A percentile compares a stretch with the other conserved stretches of the same genome.
These are phyloP conservation scores for Linnemannia hyalina DNA, from an alignment of 192 early-diverging fungal genomes.

Conservation along the genomic window DNA sequence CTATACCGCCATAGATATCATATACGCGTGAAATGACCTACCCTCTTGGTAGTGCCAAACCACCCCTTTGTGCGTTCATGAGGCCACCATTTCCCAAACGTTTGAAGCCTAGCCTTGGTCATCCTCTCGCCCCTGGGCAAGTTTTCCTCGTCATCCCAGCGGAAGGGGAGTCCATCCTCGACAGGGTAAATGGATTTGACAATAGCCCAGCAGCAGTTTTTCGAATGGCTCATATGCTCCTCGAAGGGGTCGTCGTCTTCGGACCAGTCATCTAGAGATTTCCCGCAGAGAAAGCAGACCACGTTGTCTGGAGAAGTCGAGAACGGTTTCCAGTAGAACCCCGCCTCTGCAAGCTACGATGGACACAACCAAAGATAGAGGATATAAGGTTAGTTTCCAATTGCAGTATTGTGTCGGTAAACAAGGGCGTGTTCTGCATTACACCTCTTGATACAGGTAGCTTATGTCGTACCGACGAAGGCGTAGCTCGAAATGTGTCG, in stretches of 20 bases:
- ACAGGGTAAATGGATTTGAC: conserved; percentile 16
- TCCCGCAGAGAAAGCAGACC: conserved; percentile 53
- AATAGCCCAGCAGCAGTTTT: conserved; percentile 47
- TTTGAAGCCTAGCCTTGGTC: conserved; percentile 47
- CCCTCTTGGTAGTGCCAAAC: conserved; percentile 41
- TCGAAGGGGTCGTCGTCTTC: conserved; percentile 32
- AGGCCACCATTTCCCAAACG: conserved; percentile 59
- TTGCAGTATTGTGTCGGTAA: background rate
- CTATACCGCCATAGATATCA: no score
- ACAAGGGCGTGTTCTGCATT: background rate
- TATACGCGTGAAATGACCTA: background rate
- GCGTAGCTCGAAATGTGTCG: conserved; percentile 13
- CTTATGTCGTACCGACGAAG: conserved; percentile 12
- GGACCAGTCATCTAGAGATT: conserved; percentile 49
- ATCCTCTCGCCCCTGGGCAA: conserved; percentile 46
- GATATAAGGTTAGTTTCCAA: background rate
- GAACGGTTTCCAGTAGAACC: conserved; percentile 48
- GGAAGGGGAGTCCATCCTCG: conserved; percentile 29
- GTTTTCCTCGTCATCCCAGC: conserved; percentile 47
- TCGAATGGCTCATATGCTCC: conserved; percentile 40
- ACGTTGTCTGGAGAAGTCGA: conserved; percentile 43
- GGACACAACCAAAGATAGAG: background rate
- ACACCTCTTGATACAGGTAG: background rate
- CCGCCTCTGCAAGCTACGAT: conserved; percentile 48
- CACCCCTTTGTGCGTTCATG: conserved; percentile 41